Evolutionary conservation across 306 rosid species (phyloP), one percentile per base, ranked within the genome.

Genomic region (Heteromeles arbutifolia): DNA sequence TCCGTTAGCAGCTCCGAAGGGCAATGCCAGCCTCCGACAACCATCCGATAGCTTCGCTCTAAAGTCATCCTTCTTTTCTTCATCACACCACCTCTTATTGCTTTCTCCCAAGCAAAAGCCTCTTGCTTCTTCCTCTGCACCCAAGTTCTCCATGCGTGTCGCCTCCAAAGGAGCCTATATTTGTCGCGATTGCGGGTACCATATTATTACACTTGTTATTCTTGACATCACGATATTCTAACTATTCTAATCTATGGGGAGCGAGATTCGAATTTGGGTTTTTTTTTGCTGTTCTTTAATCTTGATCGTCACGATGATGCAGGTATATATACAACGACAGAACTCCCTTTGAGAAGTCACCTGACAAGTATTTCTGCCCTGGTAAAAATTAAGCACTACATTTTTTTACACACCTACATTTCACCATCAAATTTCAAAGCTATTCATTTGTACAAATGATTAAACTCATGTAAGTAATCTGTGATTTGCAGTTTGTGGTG

Each of bases 161-260:
- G 87, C 98, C 66, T 90, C 97, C 80, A 94, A 94, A 77, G 86
- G 89, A 83, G 74, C 97, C 79, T 95, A 95, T 74, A 92, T 95
- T 76, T 95, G 98, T 70, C 97, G 93, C 11, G 97, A 95, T 79
- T 95, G 98, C 98, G 97, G 98, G 97, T 95, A 58, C 75, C 65
- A n/a, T 8, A 15, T 70, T 39, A 8, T 64, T 64, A 54, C 72
- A 71, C 66, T 45, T 17, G 8, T 74, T 19, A 12, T 34, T 13
- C 52, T 62, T 59, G 5, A 48, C 19, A 48, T 1, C 19, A 8
- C 53, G 53, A 48, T 48, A 48, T 48, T 14, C 53, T 48, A 48
- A 48, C 53, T 1, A 4, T 48, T 14, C 54, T 48, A 48, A 15
- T 48, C 6, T 15, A 14, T 2, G 21, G 54, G 21, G 54, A 15